Conservation (phyloP, 2,329 filamentous ascomycete genomes). For the Aspergillus fischeri region DNA sequence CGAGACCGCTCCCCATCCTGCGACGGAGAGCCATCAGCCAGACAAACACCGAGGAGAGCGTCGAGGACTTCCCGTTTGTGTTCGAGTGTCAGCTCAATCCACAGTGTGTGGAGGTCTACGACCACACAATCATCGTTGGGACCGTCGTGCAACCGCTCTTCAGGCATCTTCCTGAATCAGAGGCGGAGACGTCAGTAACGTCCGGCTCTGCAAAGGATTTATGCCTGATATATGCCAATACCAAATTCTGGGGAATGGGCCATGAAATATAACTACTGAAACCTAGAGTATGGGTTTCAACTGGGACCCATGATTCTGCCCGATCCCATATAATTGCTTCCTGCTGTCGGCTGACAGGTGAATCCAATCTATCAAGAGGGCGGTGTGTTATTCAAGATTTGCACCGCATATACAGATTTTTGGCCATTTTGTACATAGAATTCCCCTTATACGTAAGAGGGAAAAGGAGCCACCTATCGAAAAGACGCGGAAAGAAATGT, state of each 20-base stretch:
- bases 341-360: neutral
- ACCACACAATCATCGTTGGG: constrained; percentile 40
- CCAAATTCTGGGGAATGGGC: constrained; percentile 42
- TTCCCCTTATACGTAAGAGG: neutral
- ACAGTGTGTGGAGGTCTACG: constrained; percentile 34
- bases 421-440: neutral
- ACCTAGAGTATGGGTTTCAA: neutral
- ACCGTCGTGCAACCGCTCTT: constrained; percentile 30
- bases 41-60: neutral
- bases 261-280: constrained; percentile 20
- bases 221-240: constrained; percentile 42
- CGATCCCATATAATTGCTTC: neutral
- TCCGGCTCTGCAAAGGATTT: constrained; percentile 14
- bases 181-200: neutral
- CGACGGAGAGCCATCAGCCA: constrained; percentile 9
- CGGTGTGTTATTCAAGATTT: neutral
- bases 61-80: constrained; percentile 36
- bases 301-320: neutral
- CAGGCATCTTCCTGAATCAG: constrained; percentile 1
- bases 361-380: neutral
- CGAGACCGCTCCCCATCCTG: constrained; percentile 26
- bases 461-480: neutral
- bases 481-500: neutral
- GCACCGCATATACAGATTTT: neutral
- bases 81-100: constrained; percentile 38